Percentiles rank a stretch among this genome's conserved stretches.
These are phyloP conservation scores for Purpureocillium lavendulum DNA, from an alignment of 2,329 filamentous ascomycete species.

Conservation along the genomic window DNA sequence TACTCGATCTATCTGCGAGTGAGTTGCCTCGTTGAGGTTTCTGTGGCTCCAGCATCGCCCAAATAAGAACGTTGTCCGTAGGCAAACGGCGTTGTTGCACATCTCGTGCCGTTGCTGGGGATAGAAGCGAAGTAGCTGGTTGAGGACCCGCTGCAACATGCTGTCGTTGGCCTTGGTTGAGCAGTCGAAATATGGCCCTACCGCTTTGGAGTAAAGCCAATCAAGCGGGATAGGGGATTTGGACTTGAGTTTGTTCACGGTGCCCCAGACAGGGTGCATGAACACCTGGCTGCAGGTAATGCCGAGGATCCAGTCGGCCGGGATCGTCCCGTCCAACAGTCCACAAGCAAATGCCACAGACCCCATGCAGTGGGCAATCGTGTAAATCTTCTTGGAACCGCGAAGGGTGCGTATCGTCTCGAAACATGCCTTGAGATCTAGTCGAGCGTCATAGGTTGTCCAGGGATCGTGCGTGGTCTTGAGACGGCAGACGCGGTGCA, in stretches of 20 bases:
- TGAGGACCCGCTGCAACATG: conserved; percentile 39
- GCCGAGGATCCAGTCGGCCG: conserved; percentile 46
- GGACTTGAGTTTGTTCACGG: conserved; percentile 48
- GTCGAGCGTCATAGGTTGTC: conserved; percentile 52
- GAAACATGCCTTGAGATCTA: conserved; percentile 49
- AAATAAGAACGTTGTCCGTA: conserved; percentile 51
- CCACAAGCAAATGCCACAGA: conserved; percentile 49
- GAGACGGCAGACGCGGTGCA: conserved; percentile 49
- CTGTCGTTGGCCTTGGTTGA: conserved; percentile 32
- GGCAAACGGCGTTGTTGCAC: conserved; percentile 54
- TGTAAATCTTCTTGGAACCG: conserved; percentile 37
- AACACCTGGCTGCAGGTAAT: conserved; percentile 54
- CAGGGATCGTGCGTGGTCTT: conserved; percentile 40
- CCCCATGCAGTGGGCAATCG: conserved; percentile 56
- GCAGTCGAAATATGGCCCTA: conserved; percentile 48
- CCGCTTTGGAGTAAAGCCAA: conserved; percentile 35
- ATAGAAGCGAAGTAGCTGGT: conserved; percentile 50
- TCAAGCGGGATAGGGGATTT: conserved; percentile 40
- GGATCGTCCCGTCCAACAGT: conserved; percentile 54
- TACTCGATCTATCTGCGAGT: conserved; percentile 51
- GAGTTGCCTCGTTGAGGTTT: conserved; percentile 59
- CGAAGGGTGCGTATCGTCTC: conserved; percentile 38
- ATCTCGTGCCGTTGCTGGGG: conserved; percentile 46
- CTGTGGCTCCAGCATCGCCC: conserved; percentile 54
- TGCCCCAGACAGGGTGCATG: conserved; percentile 52